Evolutionary conservation across 495 filamentous ascomycete genomes (phyloP).

Genomic region (Penicillium paradoxum): DNA sequence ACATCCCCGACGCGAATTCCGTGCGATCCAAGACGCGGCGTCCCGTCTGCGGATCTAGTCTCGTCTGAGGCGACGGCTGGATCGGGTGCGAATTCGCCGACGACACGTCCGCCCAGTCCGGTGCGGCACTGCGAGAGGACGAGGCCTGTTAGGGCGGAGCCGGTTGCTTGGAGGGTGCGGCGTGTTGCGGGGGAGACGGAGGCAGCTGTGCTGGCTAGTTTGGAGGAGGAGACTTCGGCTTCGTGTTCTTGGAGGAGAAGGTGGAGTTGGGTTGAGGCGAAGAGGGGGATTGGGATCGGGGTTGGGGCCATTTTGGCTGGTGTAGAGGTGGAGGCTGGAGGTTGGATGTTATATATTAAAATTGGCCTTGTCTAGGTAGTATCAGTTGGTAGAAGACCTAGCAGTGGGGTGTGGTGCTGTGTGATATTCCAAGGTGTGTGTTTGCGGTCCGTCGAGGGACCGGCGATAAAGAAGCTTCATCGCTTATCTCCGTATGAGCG

Average conservation of each 20-base stretch:
- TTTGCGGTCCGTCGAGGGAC: background rate
- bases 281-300: slow-evolving; percentile 62
- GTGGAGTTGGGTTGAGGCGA: slow-evolving; percentile 71
- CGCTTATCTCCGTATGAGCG: slow-evolving; percentile 4
- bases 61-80: slow-evolving; percentile 50
- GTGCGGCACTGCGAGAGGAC: slow-evolving; percentile 75
- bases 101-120: slow-evolving; percentile 79
- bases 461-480: slow-evolving; percentile 5
- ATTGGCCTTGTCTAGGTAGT: too few species aligned
- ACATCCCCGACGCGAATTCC: slow-evolving; percentile 86
- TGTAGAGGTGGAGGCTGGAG: background rate
- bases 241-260: slow-evolving; percentile 75
- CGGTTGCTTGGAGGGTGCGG: slow-evolving; percentile 71
- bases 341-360: background rate
- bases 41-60: slow-evolving; percentile 33
- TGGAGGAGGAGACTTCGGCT: slow-evolving; percentile 52
- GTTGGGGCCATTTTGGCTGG: slow-evolving; percentile 14
- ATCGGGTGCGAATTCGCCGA: slow-evolving; percentile 77
- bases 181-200: slow-evolving; percentile 70
- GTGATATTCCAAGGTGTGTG: background rate
- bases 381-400: too few species aligned
- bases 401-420: too few species aligned
- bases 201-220: slow-evolving; percentile 59
- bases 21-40: slow-evolving; percentile 60
- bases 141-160: slow-evolving; percentile 81